A percentile compares a stretch with the other conserved stretches of the same genome.
phyloP scores from a whole-genome alignment of 164 flowering plant species.

The Stephania yunnanensis region DNA sequence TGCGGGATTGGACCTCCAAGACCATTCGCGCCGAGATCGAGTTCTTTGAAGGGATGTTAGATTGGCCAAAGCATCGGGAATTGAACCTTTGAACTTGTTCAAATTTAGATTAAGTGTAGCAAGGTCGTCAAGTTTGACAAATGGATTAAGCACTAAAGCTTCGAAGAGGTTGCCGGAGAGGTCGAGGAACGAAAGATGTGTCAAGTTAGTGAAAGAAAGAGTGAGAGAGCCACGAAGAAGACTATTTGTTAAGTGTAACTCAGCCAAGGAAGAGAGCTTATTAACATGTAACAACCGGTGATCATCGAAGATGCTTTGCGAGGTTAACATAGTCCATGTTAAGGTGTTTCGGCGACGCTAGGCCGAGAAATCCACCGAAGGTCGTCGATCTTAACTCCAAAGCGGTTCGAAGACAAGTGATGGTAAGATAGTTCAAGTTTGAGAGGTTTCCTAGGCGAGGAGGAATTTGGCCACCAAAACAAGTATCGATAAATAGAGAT shows the following conservation, averaged over 20 bases:
- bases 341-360: neutral
- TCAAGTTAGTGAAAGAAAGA: neutral
- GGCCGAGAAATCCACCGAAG: conserved; percentile 2
- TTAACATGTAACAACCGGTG: neutral
- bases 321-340: neutral
- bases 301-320: neutral
- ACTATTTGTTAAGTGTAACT: neutral
- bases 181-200: conserved; percentile 3
- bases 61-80: neutral
- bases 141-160: neutral
- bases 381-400: neutral
- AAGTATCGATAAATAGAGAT: neutral
- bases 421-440: neutral
- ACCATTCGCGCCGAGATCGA: neutral
- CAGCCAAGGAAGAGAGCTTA: neutral
- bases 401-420: neutral
- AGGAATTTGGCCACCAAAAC: neutral
- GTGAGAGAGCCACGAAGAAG: neutral
- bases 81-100: neutral
- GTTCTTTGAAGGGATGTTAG: neutral
- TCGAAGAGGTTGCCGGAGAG: neutral
- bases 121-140: neutral
- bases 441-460: neutral
- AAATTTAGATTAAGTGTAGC: neutral
- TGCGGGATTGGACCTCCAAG: neutral